A percentile compares a stretch with the other conserved stretches of the same genome.
phyloP scores from a whole-genome alignment of 1,284 basidiomycete genomes.

The Veloboletus limbatus region DNA sequence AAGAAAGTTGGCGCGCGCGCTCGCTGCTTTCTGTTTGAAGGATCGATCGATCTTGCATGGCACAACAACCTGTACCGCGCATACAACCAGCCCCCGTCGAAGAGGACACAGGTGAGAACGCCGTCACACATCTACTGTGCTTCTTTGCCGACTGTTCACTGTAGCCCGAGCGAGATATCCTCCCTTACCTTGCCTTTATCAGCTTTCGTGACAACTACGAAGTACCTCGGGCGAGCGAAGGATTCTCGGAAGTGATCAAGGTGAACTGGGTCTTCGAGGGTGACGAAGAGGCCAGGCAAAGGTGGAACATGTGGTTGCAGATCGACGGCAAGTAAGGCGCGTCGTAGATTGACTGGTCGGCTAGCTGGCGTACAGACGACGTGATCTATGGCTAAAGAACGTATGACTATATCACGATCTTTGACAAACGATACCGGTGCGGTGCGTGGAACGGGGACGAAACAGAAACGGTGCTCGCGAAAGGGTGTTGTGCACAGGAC shows the following conservation, averaged over 20 bases:
- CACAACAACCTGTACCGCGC: constrained; percentile 90
- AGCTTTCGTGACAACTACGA: constrained; percentile 64
- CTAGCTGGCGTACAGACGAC: neutral
- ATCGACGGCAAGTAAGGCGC: constrained; percentile 52
- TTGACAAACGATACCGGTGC: neutral
- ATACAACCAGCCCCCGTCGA: constrained; percentile 50
- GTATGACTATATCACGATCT: constrained; percentile 1
- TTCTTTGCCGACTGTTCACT: constrained; percentile 6
- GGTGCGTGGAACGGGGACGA: too few relatives aligned
- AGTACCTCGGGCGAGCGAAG: constrained; percentile 65
- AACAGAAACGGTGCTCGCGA: too few relatives aligned
- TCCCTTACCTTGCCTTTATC: constrained; percentile 66
- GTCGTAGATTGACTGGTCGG: neutral
- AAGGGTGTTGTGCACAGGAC: too few relatives aligned
- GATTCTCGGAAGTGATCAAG: constrained; percentile 70
- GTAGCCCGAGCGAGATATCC: constrained; percentile 50
- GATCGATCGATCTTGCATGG: constrained; percentile 74
- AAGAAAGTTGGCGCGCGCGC: constrained; percentile 45
- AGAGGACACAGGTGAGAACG: constrained; percentile 38
- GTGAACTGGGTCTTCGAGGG: constrained; percentile 83
- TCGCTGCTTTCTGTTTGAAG: constrained; percentile 67
- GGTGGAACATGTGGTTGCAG: constrained; percentile 81
- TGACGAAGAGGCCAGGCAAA: constrained; percentile 58
- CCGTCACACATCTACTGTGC: neutral
- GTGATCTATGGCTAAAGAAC: constrained; percentile 12